Conservation (phyloP, 805 yeast species). For the Myxozyma monticola region DNA sequence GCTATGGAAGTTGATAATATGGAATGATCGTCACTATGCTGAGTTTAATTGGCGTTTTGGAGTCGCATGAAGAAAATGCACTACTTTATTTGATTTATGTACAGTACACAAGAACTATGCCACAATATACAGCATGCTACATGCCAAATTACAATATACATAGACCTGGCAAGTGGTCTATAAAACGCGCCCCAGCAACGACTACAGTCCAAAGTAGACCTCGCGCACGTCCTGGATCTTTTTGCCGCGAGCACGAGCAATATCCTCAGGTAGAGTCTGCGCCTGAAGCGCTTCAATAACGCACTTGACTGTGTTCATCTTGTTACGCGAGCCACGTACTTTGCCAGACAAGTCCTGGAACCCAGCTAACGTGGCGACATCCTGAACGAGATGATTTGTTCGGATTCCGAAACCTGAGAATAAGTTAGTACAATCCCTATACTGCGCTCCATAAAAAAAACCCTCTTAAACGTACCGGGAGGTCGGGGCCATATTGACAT, state of each 20-base stretch:
- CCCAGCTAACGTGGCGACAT: constrained; percentile 90
- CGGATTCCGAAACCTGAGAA: constrained; percentile 65
- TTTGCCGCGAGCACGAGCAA: constrained; percentile 91
- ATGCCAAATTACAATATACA: neutral
- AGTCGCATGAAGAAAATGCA: too few species aligned
- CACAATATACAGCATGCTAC: too few species aligned
- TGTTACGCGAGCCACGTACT: constrained; percentile 80
- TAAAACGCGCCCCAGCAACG: too few species aligned
- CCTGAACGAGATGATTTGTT: constrained; percentile 85
- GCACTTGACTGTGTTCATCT: constrained; percentile 91
- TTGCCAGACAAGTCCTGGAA: constrained; percentile 91
- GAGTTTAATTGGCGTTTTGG: too few species aligned
- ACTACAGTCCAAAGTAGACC: constrained; percentile 64
- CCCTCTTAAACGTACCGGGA: too few species aligned
- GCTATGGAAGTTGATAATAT: too few species aligned
- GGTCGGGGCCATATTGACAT: constrained; percentile 83
- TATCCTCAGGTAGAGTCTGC: constrained; percentile 80
- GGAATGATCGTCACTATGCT: too few species aligned
- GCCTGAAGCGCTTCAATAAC: constrained; percentile 78
- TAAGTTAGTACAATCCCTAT: neutral
- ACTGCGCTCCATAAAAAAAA: neutral
- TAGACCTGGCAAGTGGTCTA: neutral
- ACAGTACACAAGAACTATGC: neutral
- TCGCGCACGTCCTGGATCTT: constrained; percentile 90
- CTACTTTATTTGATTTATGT: neutral